phyloP scores from a whole-genome alignment of 2,329 filamentous ascomycete species.

The Lizonia empirigonia region DNA sequence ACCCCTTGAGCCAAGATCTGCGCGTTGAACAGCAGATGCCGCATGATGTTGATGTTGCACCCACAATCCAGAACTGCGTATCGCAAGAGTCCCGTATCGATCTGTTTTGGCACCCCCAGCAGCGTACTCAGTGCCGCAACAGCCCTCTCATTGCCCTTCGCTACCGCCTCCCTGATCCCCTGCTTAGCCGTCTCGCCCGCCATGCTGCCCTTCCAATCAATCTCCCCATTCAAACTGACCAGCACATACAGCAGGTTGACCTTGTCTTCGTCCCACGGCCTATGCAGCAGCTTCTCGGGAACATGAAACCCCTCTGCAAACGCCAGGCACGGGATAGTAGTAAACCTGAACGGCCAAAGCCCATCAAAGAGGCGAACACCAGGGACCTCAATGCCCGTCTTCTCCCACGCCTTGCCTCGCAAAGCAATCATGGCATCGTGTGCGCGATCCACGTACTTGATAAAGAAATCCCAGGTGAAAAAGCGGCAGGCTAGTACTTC shows the following conservation, averaged over 20 bases:
- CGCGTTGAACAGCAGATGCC: constrained; percentile 44
- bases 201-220: constrained; percentile 44
- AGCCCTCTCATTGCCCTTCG: constrained; percentile 35
- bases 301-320: constrained; percentile 41
- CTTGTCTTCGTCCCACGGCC: constrained; percentile 41
- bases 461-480: constrained; percentile 47
- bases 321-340: constrained; percentile 37
- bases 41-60: constrained; percentile 36
- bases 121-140: constrained; percentile 44
- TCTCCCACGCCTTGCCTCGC: constrained; percentile 41
- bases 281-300: constrained; percentile 46
- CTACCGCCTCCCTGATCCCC: constrained; percentile 39
- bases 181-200: constrained; percentile 43
- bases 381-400: constrained; percentile 33
- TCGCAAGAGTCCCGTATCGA: constrained; percentile 37
- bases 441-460: constrained; percentile 39
- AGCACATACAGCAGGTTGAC: constrained; percentile 42
- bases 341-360: constrained; percentile 41
- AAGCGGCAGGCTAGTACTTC: constrained; percentile 40
- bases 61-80: constrained; percentile 40
- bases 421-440: constrained; percentile 35
- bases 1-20: constrained; percentile 34
- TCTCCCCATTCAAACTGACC: constrained; percentile 40
- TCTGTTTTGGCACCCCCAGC: constrained; percentile 36
- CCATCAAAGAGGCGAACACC: constrained; percentile 33